A percentile compares a stretch with the other conserved stretches of the same genome.
These are phyloP conservation scores for Blastomyces silverae DNA, from an alignment of 2,329 filamentous ascomycete genomes.

Conservation along the genomic window DNA sequence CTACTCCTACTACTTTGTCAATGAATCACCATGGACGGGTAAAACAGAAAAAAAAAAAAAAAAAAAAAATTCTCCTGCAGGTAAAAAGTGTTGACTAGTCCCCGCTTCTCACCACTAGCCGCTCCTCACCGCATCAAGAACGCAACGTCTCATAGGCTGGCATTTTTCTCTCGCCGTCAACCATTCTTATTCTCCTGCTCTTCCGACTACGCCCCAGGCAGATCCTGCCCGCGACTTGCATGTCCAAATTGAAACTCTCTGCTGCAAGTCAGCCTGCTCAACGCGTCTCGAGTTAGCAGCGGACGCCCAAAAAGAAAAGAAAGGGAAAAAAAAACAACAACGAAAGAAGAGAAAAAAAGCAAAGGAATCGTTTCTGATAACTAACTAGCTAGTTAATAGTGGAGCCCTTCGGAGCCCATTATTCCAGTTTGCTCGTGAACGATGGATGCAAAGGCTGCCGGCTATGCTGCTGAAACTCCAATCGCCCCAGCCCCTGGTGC, in stretches of 20 bases:
- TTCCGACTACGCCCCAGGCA: neutral
- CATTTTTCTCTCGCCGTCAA: neutral
- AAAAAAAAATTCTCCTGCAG: neutral
- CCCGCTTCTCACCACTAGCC: constrained; percentile 8
- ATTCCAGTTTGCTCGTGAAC: no score
- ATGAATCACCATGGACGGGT: neutral
- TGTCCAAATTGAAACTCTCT: neutral
- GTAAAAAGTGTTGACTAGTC: neutral
- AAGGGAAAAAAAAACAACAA: neutral
- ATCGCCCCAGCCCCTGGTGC: neutral
- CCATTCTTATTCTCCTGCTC: neutral
- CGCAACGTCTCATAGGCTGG: neutral
- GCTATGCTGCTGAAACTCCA: neutral
- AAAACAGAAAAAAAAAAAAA: neutral
- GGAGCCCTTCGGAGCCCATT: neutral
- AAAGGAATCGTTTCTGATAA: neutral
- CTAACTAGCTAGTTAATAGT: no score
- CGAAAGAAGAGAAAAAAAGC: neutral
- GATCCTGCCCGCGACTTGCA: neutral
- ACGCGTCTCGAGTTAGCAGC: neutral
- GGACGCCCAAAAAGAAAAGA: neutral
- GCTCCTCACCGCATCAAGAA: constrained; percentile 10
- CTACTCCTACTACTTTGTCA: neutral
- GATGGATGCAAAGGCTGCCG: neutral
- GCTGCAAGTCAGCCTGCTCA: neutral